These are phyloP conservation scores for Mallotus japonicus DNA, from an alignment of 441 rosid species.

Conservation along the genomic window DNA sequence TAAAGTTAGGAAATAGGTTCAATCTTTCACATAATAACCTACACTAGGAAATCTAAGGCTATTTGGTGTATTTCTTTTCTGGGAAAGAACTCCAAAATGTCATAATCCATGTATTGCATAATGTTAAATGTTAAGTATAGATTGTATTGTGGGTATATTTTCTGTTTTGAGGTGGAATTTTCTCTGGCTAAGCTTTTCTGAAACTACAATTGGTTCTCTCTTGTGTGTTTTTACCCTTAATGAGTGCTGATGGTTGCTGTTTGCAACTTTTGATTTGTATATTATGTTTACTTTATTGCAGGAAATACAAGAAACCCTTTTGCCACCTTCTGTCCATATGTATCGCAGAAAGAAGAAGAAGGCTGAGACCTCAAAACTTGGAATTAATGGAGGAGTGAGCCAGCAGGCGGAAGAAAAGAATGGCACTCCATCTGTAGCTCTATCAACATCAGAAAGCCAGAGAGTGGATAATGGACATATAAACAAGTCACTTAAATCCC, in stretches of 20 bases:
- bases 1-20: background rate
- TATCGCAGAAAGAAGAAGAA: conserved; percentile 31
- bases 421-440: conserved; percentile 19
- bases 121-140: background rate
- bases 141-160: background rate
- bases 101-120: background rate
- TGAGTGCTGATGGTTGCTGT: background rate
- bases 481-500: conserved; percentile 23
- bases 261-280: background rate
- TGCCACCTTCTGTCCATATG: conserved; percentile 28
- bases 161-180: background rate
- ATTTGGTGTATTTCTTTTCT: background rate
- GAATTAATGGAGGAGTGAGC: conserved; percentile 42
- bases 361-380: conserved; percentile 33
- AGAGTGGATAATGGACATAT: conserved; percentile 18
- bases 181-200: background rate
- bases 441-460: conserved; percentile 26
- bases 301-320: conserved; percentile 27
- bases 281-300: conserved; percentile 5
- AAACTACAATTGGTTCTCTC: background rate
- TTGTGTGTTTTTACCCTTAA: background rate
- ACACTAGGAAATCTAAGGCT: background rate
- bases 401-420: conserved; percentile 27
- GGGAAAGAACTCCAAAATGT: background rate
- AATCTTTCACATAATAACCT: background rate